Conservation (phyloP, 495 filamentous ascomycete genomes). For the Neurospora pannonica region DNA sequence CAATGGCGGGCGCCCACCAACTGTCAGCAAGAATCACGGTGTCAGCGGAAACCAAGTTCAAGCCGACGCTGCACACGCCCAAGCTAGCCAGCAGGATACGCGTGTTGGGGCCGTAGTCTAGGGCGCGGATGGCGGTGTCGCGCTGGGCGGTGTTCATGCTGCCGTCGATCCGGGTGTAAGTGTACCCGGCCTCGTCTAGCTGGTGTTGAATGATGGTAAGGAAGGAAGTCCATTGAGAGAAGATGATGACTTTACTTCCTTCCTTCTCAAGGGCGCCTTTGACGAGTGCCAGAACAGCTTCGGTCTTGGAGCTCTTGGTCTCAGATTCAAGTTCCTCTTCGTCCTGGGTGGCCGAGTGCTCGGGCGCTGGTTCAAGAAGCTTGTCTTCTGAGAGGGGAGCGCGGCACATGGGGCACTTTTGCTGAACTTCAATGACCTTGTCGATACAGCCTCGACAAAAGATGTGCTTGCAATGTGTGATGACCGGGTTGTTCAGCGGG, state of each 20-base stretch:
- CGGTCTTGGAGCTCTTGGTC: slow-evolving; percentile 72
- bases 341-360: slow-evolving; percentile 33
- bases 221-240: slow-evolving; percentile 92
- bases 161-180: slow-evolving; percentile 73
- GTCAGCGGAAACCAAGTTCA: slow-evolving; percentile 83
- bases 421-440: slow-evolving; percentile 66
- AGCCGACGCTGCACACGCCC: slow-evolving; percentile 73
- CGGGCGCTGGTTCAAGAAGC: slow-evolving; percentile 54
- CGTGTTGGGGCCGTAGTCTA: slow-evolving; percentile 59
- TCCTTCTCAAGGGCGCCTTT: slow-evolving; percentile 58
- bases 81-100: slow-evolving; percentile 77
- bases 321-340: slow-evolving; percentile 47
- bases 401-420: slow-evolving; percentile 85
- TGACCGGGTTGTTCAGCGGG: slow-evolving; percentile 60
- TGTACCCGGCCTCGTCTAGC: slow-evolving; percentile 50
- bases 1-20: slow-evolving; percentile 90
- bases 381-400: slow-evolving; percentile 53
- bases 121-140: slow-evolving; percentile 56
- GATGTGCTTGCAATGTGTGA: slow-evolving; percentile 80
- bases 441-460: slow-evolving; percentile 72
- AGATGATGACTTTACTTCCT: slow-evolving; percentile 74
- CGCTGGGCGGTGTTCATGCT: slow-evolving; percentile 60
- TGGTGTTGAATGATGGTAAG: slow-evolving; percentile 68
- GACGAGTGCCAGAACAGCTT: slow-evolving; percentile 70
- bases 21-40: slow-evolving; percentile 77